Evolutionary conservation across 108 stramenopile genomes (phyloP), one percentile per base, ranked within the genome.

Genomic region (Cyclostephanos tholiformis): DNA sequence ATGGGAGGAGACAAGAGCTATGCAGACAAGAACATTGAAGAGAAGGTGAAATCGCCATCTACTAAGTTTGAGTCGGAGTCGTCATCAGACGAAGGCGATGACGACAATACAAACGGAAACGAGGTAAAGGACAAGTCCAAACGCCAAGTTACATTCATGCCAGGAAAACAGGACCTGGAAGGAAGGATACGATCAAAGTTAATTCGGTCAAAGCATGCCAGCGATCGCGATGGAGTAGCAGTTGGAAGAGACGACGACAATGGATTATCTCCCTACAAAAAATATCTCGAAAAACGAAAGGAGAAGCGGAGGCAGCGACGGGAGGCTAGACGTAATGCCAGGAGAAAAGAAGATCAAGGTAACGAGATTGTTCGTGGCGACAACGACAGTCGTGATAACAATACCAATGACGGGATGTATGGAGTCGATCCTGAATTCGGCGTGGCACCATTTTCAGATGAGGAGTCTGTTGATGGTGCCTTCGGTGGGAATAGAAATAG

Each of bases 261-360:
- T 46, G 88, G 86, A 61, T 82, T 93, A 19, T 91, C 95, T 49
- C 95, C 92, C 11, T 96, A 89, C 83, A 85, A 96, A 68, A 89
- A 92, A 69, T 94, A 94, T 60, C 88, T 91, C 50, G 86, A 89
- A 59, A 93, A 93, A 75, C 84, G 91, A 53, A 93, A 92, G 73
- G 80, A 91, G 72, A 96, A 96, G 68, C 66, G 88, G 53, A 86
- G 74, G 66, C 91, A 92, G 66, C 80, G 86, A 10, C 65, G 85
- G 44, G 82, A 84, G 82, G 85, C 82, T 43, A 69, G 75, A 5
- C 82, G 82, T 11, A 81, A 72, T 32, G 78, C 66, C 79, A 83
- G 66, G 30, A 75, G 51, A 69, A 62, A 43, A 51, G 73, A 58
- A 41, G 48, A 35, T 41, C 49, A 63, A 48, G 14, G 57, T 74